A percentile compares a stretch with the other conserved stretches of the same genome.
phyloP scores from a whole-genome alignment of 2,329 filamentous ascomycete species.

The Didymella lethalis region DNA sequence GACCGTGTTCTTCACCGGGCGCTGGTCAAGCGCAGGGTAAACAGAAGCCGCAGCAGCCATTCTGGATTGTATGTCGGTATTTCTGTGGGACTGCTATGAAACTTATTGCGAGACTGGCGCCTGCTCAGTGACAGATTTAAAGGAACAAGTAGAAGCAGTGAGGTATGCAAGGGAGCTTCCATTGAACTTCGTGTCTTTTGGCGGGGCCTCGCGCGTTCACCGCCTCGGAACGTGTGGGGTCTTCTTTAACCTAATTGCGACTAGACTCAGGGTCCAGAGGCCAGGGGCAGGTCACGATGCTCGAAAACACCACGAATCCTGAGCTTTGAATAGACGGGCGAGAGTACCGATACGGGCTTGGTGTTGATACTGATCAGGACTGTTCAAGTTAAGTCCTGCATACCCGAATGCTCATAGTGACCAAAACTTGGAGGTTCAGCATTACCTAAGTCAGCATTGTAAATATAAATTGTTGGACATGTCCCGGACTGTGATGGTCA shows the following conservation, averaged over 20 bases:
- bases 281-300: conserved; percentile 8
- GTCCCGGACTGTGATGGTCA: neutral
- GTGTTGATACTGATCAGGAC: neutral
- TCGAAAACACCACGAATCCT: neutral
- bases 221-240: conserved; percentile 33
- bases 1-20: conserved; percentile 91
- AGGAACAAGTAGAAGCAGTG: neutral
- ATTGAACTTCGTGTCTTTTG: conserved; percentile 27
- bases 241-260: conserved; percentile 20
- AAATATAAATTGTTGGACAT: neutral
- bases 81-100: neutral
- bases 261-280: conserved; percentile 20
- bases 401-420: neutral
- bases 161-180: conserved; percentile 22
- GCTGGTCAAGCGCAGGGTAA: conserved; percentile 80
- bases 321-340: neutral
- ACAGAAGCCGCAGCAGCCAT: conserved; percentile 55
- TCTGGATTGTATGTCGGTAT: conserved; percentile 16
- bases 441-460: neutral
- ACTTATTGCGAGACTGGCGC: neutral
- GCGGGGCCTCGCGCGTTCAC: conserved; percentile 34
- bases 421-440: neutral
- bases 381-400: neutral
- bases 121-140: neutral
- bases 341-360: neutral